Evolutionary conservation across 306 rosid genomes (phyloP).

Genomic region (Begonia loranthoides): DNA sequence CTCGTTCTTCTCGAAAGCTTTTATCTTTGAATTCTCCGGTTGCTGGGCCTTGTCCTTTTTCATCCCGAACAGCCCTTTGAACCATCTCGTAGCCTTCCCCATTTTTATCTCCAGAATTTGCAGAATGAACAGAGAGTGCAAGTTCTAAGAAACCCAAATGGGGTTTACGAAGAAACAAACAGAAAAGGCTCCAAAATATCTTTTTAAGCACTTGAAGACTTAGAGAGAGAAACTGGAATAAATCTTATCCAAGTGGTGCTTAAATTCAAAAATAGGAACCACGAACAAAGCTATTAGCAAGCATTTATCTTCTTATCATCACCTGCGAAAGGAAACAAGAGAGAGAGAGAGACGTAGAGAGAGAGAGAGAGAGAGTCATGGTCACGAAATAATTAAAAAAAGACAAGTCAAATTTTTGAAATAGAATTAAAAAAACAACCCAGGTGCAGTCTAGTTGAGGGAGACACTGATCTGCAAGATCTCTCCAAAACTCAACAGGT

Average conservation of each 20-base stretch:
- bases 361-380: neutral
- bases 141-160: neutral
- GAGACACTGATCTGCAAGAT: conserved; percentile 23
- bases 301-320: too few species aligned
- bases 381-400: too few species aligned
- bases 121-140: conserved; percentile 9
- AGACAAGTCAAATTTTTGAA: neutral
- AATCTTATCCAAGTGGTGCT: neutral
- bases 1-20: conserved; percentile 33
- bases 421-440: neutral
- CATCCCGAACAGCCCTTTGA: conserved; percentile 74
- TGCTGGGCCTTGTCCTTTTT: conserved; percentile 49
- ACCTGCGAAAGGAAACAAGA: neutral
- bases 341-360: neutral
- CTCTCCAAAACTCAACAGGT: conserved; percentile 41
- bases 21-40: conserved; percentile 23
- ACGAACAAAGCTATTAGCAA: neutral
- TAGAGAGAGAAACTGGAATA: neutral
- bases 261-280: neutral
- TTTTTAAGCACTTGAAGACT: neutral
- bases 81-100: conserved; percentile 79
- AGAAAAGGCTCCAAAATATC: neutral
- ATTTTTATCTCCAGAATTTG: conserved; percentile 1
- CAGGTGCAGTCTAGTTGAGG: conserved; percentile 25
- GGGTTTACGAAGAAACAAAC: neutral